Evolutionary conservation across 169 alveolate genomes (phyloP).

Genomic region (Amoebophrya sp.): DNA sequence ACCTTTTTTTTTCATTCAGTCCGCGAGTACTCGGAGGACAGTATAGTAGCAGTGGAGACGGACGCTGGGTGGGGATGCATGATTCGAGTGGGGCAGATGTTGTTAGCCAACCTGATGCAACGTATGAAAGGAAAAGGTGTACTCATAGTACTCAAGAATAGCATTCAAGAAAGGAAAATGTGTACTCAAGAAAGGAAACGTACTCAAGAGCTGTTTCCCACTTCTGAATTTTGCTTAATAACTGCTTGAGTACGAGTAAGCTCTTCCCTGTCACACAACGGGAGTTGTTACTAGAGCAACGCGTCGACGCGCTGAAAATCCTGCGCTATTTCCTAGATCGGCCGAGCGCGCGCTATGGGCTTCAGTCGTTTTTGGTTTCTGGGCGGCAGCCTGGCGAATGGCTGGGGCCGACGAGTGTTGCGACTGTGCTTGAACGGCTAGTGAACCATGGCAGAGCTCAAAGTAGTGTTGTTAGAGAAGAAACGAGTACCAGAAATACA

Average conservation of each 20-base stretch:
- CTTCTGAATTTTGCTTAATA: too few relatives aligned
- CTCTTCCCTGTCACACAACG: not conserved
- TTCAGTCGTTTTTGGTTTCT: not conserved
- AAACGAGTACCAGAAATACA: too few relatives aligned
- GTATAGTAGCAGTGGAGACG: not conserved
- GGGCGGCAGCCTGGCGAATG: not conserved
- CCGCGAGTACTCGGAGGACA: not conserved
- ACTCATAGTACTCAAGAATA: too few relatives aligned
- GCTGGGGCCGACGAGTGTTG: not conserved
- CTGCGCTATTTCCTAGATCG: not conserved
- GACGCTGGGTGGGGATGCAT: constrained; percentile 24
- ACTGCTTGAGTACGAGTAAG: too few relatives aligned
- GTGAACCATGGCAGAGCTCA: not conserved
- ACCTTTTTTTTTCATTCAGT: too few relatives aligned
- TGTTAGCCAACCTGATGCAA: not conserved
- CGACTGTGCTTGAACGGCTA: not conserved
- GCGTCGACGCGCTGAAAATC: not conserved
- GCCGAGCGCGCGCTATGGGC: not conserved
- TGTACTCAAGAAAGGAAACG: too few relatives aligned
- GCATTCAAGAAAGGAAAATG: too few relatives aligned
- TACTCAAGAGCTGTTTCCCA: too few relatives aligned
- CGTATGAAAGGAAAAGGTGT: not conserved
- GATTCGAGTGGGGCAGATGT: constrained; percentile 16
- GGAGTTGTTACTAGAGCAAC: not conserved
- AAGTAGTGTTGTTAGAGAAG: too few relatives aligned